These are phyloP conservation scores for Melaleuca quinquenervia DNA, from an alignment of 345 rosid genomes.

Conservation along the genomic window DNA sequence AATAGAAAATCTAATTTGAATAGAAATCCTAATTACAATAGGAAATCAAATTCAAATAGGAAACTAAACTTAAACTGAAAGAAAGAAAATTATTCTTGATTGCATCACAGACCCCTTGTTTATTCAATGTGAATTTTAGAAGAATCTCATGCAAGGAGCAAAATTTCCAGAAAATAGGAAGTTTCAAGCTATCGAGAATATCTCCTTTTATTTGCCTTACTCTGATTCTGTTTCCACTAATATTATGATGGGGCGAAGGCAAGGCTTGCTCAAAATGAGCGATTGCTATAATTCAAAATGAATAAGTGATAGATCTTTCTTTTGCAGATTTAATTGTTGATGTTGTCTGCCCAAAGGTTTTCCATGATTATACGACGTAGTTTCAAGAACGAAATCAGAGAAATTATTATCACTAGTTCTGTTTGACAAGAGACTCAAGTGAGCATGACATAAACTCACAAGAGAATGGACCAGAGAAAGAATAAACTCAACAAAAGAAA, in stretches of 20 bases:
- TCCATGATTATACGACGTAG: not conserved
- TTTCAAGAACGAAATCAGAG: not conserved
- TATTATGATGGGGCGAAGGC: not conserved
- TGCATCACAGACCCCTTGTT: no score
- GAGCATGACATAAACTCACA: not conserved
- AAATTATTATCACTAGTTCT: not conserved
- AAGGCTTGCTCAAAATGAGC: not conserved
- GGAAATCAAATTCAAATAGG: no score
- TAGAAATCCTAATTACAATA: no score
- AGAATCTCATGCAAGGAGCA: not conserved
- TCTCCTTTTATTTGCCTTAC: not conserved
- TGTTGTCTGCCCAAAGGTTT: not conserved
- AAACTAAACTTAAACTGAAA: no score
- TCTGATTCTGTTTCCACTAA: not conserved
- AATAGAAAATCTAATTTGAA: no score
- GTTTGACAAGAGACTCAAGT: not conserved
- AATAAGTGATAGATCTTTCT: not conserved
- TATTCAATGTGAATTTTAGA: not conserved
- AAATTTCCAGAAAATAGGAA: not conserved
- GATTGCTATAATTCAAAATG: not conserved
- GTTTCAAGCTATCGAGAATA: not conserved
- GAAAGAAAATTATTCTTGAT: no score
- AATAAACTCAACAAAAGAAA: not conserved
- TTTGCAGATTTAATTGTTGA: not conserved
- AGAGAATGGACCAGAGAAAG: not conserved